These are phyloP conservation scores for Steccherinum ochraceum DNA, from an alignment of 768 basidiomycete genomes.

Conservation along the genomic window DNA sequence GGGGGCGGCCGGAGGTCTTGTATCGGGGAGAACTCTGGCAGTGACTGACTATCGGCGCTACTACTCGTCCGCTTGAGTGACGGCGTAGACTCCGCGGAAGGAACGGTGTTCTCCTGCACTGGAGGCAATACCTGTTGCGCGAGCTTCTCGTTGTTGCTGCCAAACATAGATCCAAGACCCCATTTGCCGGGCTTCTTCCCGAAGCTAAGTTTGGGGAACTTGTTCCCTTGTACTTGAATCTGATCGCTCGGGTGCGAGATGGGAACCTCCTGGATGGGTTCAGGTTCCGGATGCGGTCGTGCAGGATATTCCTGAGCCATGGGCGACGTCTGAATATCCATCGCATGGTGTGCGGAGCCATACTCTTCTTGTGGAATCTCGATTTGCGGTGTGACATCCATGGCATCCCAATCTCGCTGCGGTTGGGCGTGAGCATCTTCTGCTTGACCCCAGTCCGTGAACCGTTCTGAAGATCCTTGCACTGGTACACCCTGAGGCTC, in stretches of 20 bases:
- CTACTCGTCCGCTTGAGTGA: slow-evolving; percentile 78
- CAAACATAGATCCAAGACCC: slow-evolving; percentile 60
- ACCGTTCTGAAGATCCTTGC: slow-evolving; percentile 11
- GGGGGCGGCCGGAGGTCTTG: slow-evolving; percentile 27
- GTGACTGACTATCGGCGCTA: slow-evolving; percentile 65
- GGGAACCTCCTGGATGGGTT: slow-evolving; percentile 30
- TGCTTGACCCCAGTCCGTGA: slow-evolving; percentile 3
- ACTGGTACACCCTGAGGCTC: slow-evolving; percentile 1
- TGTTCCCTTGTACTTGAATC: slow-evolving; percentile 39
- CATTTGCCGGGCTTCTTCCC: slow-evolving; percentile 67
- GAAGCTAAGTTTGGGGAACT: slow-evolving; percentile 55
- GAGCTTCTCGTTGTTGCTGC: slow-evolving; percentile 58
- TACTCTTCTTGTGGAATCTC: slow-evolving; percentile 39
- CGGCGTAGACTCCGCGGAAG: slow-evolving; percentile 46
- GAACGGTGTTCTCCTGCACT: slow-evolving; percentile 62
- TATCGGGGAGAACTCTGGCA: slow-evolving; percentile 47
- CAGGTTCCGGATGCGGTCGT: slow-evolving; percentile 34
- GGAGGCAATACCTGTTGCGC: slow-evolving; percentile 49
- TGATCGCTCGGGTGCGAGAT: slow-evolving; percentile 30
- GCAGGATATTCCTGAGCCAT: slow-evolving; percentile 47
- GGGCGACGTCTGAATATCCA: slow-evolving; percentile 47
- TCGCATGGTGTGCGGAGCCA: slow-evolving; percentile 34
- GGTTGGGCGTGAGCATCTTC: slow-evolving; percentile 14
- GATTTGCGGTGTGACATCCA: slow-evolving; percentile 50
- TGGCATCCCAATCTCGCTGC: slow-evolving; percentile 44